Evolutionary conservation across 2,329 filamentous ascomycete genomes (phyloP), one percentile per base, ranked within the genome.

Genomic region (Chalaropsis ovoidea): DNA sequence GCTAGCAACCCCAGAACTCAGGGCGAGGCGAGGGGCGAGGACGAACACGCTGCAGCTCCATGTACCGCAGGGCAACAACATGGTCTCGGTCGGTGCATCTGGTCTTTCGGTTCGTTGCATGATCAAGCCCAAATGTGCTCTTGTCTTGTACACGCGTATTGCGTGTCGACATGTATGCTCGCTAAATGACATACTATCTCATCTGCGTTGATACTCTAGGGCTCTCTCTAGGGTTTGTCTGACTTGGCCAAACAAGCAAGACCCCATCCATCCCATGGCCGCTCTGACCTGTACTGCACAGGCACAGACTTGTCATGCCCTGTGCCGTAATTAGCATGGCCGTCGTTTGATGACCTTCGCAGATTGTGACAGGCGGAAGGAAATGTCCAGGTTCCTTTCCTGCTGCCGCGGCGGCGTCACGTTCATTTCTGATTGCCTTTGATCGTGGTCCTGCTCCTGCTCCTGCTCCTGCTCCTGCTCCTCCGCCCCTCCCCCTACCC

Each of bases 251-350:
- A 31, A 31, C 31, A 31, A 43, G 42, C 31, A 31, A 43, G 42
- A 43, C 42, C 31, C 2, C 3, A 31, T 15, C 45, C 3, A n/a
- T 13, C 49, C 10, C 19, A 54, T 24, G 19, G 19, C 24, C 24
- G 49, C 49, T 54, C 49, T 54, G 49, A 54, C 49, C 22, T 56
- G 24, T n/a, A n/a, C n/a, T n/a, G n/a, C n/a, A n/a, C n/a, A n/a
- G n/a, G n/a, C 49, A 56, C 49, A 31, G 24, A 56, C 49, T 56
- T 15, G 19, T 56, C 24, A 17, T 13, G 49, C 10, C 49, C 22
- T 56, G 22, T 56, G 24, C 49, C 49, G 24, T 17, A 56, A 2
- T 49, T 49, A 49, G n/a, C n/a, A 49, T 19, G 22, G 45, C n/a
- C 45, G n/a, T 19, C 4, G 45, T 49, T 49, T 49, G 17, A 49